These are phyloP conservation scores for Lepidium aucheri DNA, from an alignment of 345 rosid genomes.

Conservation along the genomic window DNA sequence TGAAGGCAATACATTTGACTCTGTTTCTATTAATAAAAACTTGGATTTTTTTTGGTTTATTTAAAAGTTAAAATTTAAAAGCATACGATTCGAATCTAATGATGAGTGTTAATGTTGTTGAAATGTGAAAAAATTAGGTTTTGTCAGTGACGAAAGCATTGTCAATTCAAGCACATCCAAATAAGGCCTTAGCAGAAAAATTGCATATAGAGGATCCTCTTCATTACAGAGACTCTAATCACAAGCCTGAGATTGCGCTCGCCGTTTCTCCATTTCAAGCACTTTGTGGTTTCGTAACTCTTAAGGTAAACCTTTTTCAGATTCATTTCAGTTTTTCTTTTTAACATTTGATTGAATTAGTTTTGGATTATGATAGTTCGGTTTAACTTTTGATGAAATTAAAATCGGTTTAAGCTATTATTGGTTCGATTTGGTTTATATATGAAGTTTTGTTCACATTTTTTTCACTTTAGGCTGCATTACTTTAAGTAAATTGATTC, in stretches of 20 bases:
- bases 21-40: background rate
- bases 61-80: background rate
- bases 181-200: constrained; percentile 62
- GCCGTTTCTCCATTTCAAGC: constrained; percentile 88
- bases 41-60: background rate
- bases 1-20: background rate
- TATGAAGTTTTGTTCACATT: background rate
- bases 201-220: constrained; percentile 61
- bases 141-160: constrained; percentile 86
- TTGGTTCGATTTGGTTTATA: background rate
- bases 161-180: constrained; percentile 99
- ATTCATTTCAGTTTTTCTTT: background rate
- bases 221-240: constrained; percentile 71
- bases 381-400: background rate
- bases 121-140: constrained; percentile 32
- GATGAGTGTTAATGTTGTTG: background rate
- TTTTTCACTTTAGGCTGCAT: background rate
- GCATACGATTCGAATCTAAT: background rate
- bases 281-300: constrained; percentile 72
- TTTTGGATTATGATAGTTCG: background rate
- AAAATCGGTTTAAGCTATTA: background rate
- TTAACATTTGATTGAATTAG: background rate
- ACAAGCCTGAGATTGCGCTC: constrained; percentile 98
- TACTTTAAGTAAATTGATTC: background rate
- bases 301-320: constrained; percentile 37